phyloP scores from a whole-genome alignment of 257 asterid species.

The Plantago major region DNA sequence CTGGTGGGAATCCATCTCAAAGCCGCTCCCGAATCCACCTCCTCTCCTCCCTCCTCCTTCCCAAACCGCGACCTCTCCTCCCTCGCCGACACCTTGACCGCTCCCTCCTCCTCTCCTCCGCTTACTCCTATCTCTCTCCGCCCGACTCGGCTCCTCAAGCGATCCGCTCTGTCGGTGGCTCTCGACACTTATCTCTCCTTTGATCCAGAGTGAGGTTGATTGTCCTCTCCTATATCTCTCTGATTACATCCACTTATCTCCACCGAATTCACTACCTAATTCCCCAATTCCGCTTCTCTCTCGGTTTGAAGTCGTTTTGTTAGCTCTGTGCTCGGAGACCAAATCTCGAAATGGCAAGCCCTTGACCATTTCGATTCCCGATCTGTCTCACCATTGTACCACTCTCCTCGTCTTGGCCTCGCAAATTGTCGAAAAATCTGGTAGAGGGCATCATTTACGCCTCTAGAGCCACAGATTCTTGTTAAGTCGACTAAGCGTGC shows the following conservation, averaged over 20 bases:
- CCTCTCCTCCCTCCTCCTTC: constrained; percentile 57
- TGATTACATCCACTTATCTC: constrained; percentile 56
- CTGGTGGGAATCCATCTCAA: constrained; percentile 95
- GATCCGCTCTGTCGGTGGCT: constrained; percentile 93
- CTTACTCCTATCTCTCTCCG: constrained; percentile 60
- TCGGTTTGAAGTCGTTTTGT: constrained; percentile 88
- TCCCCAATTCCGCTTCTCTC: constrained; percentile 33
- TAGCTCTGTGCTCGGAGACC: constrained; percentile 71
- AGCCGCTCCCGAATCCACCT: constrained; percentile 89
- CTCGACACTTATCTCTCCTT: constrained; percentile 73
- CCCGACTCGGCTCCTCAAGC: constrained; percentile 67
- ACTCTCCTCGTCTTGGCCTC: constrained; percentile 50
- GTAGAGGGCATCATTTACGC: constrained; percentile 56
- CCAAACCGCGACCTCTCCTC: constrained; percentile 32
- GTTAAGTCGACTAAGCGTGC: constrained; percentile 93
- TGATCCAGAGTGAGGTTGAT: constrained; percentile 78
- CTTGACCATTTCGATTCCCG: constrained; percentile 61
- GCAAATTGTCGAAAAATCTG: constrained; percentile 8
- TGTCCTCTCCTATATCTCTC: constrained; percentile 72
- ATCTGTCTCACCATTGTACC: constrained; percentile 90
- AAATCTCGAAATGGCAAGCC: constrained; percentile 78
- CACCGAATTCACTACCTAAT: constrained; percentile 54
- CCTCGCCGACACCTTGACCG: constrained; percentile 87
- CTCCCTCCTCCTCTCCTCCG: constrained; percentile 69
- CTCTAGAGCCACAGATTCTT: constrained; percentile 83